Percentiles rank a stretch among this genome's conserved stretches.
These are phyloP conservation scores for Daldinia vernicosa DNA, from an alignment of 495 filamentous ascomycete species.

Conservation along the genomic window DNA sequence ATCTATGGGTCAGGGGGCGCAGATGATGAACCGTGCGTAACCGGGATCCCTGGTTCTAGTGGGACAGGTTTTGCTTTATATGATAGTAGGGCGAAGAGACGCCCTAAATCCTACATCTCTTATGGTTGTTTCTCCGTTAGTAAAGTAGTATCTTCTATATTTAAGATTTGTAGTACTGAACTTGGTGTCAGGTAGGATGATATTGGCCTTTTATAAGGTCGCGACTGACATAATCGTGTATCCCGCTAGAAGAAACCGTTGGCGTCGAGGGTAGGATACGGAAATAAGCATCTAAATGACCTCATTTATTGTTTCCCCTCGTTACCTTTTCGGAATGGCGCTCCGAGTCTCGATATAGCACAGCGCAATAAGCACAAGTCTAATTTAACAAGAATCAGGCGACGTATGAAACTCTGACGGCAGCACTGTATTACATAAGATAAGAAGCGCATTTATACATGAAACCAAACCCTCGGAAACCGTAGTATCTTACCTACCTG, in stretches of 20 bases:
- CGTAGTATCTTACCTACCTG: slow-evolving; percentile 23
- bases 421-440: slow-evolving; percentile 28
- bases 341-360: not conserved
- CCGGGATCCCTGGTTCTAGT: not conserved
- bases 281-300: slow-evolving; percentile 1
- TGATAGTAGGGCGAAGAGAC: not conserved
- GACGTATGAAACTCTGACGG: slow-evolving; percentile 18
- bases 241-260: not conserved
- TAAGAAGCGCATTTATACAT: slow-evolving; percentile 24
- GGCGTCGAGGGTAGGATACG: not conserved
- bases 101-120: not conserved
- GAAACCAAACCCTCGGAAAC: slow-evolving; percentile 23
- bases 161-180: not conserved
- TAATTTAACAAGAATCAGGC: not conserved
- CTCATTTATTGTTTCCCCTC: not conserved
- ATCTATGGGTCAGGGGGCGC: not conserved
- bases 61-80: not conserved
- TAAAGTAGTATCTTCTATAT: not conserved
- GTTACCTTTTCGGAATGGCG: not conserved
- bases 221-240: slow-evolving; percentile 1
- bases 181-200: not conserved
- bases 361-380: slow-evolving; percentile 1
- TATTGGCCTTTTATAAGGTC: not conserved
- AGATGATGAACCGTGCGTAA: not conserved
- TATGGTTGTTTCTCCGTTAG: not conserved